A percentile compares a stretch with the other conserved stretches of the same genome.
Conservation (phyloP, 2,329 filamentous ascomycete species). For the Calonectria pseudoreteaudii region DNA sequence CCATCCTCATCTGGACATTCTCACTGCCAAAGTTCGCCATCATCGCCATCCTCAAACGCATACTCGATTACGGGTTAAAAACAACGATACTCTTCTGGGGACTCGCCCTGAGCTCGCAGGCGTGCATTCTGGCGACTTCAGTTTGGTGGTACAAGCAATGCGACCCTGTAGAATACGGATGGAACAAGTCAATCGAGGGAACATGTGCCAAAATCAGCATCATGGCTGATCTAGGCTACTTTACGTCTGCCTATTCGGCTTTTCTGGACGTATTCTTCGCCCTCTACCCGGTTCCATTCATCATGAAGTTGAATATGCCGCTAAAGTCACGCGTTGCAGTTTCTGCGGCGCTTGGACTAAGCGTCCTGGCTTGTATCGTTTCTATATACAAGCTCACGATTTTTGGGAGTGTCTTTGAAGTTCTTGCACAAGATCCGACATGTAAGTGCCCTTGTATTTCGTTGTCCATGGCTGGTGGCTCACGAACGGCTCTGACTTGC, state of each 20-base stretch:
- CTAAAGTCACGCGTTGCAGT: slow-evolving; percentile 38
- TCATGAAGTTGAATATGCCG: slow-evolving; percentile 43
- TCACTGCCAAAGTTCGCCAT: slow-evolving; percentile 44
- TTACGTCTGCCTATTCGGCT: slow-evolving; percentile 42
- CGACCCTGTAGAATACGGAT: slow-evolving; percentile 37
- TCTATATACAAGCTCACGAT: slow-evolving; percentile 43
- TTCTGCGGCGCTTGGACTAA: slow-evolving; percentile 39
- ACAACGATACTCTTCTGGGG: slow-evolving; percentile 40
- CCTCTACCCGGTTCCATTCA: slow-evolving; percentile 40
- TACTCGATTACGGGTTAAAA: slow-evolving; percentile 41
- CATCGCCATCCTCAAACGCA: slow-evolving; percentile 42
- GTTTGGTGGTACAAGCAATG: slow-evolving; percentile 44
- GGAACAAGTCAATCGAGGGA: slow-evolving; percentile 36
- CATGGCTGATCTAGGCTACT: slow-evolving; percentile 40
- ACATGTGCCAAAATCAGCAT: slow-evolving; percentile 33
- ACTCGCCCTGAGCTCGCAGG: slow-evolving; percentile 38
- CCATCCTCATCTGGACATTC: slow-evolving; percentile 42
- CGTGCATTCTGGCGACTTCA: slow-evolving; percentile 38
- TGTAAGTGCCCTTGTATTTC: slow-evolving; percentile 30
- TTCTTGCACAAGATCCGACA: slow-evolving; percentile 36
- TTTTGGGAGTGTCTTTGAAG: slow-evolving; percentile 37
- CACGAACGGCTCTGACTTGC: background rate
- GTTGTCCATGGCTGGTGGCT: background rate
- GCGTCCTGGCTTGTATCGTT: slow-evolving; percentile 35
- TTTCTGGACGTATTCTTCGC: slow-evolving; percentile 44